Conservation (phyloP, 78 protist species). For the Dictyostelium citrinum region DNA sequence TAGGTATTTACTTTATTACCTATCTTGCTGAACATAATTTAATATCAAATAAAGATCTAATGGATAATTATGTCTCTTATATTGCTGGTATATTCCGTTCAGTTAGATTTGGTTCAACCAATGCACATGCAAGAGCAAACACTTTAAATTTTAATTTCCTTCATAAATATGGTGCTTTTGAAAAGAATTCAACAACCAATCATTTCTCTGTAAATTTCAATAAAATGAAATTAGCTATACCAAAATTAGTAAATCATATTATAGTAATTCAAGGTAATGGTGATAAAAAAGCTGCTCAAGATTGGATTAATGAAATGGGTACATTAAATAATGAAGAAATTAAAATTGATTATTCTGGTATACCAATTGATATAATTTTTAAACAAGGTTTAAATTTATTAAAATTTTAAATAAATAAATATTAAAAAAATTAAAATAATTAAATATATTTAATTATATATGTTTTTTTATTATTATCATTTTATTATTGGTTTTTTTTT, state of each 20-base stretch:
- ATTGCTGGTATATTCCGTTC: not conserved
- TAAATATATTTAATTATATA: too few species aligned
- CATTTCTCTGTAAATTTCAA: not conserved
- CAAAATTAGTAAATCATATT: not conserved
- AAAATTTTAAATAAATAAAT: not conserved
- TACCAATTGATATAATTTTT: not conserved
- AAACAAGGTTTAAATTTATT: not conserved
- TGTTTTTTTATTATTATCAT: not conserved
- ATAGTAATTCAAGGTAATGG: not conserved
- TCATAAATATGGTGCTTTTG: not conserved
- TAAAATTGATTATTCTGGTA: not conserved
- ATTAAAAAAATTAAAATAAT: not conserved
- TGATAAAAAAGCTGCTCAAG: not conserved
- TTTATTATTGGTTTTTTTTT: not conserved
- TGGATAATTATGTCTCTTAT: not conserved
- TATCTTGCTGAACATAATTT: not conserved
- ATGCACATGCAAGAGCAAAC: not conserved
- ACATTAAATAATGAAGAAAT: not conserved
- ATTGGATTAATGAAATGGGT: not conserved
- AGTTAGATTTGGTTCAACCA: not conserved
- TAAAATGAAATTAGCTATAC: not conserved
- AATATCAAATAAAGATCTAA: not conserved
- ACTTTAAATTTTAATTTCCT: not conserved
- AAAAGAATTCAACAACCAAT: not conserved
- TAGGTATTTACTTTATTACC: not conserved